Conservation (phyloP, 192 early-diverging fungal species). For the Pilaira anomala region DNA sequence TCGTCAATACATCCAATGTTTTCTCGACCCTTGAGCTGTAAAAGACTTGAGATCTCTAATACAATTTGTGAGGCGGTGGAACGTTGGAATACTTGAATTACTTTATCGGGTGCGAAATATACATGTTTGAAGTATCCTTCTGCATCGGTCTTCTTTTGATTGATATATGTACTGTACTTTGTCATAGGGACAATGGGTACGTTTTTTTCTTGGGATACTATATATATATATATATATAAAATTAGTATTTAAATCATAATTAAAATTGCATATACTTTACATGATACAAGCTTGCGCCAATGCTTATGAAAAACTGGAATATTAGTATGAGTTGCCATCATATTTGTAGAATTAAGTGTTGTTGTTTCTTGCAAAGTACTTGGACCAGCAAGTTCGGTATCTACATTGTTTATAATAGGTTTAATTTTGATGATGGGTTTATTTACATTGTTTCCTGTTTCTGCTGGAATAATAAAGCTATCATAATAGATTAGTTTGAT, state of each 20-base stretch:
- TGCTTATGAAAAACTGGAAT: neutral
- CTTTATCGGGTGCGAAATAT: slow-evolving; percentile 41
- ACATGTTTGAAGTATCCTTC: slow-evolving; percentile 54
- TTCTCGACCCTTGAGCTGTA: slow-evolving; percentile 31
- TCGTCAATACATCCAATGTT: slow-evolving; percentile 54
- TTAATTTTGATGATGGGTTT: no score
- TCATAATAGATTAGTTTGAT: no score
- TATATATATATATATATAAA: no score
- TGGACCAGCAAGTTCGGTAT: no score
- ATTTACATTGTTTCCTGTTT: no score
- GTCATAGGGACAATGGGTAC: neutral
- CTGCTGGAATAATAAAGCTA: no score
- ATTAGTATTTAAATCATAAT: no score
- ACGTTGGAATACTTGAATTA: slow-evolving; percentile 54
- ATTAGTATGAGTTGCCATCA: neutral
- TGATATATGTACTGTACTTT: neutral
- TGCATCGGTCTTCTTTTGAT: slow-evolving; percentile 3
- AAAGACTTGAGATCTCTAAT: slow-evolving; percentile 46
- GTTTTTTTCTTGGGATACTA: slow-evolving; percentile 8
- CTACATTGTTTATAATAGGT: no score
- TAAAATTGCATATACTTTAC: no score
- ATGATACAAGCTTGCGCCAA: neutral
- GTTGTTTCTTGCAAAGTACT: no score
- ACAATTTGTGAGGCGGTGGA: slow-evolving; percentile 50
- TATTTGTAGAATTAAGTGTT: no score